Percentiles rank a stretch among this genome's conserved stretches.
Conservation (phyloP, 2,329 filamentous ascomycete genomes). For the Apiospora marii region DNA sequence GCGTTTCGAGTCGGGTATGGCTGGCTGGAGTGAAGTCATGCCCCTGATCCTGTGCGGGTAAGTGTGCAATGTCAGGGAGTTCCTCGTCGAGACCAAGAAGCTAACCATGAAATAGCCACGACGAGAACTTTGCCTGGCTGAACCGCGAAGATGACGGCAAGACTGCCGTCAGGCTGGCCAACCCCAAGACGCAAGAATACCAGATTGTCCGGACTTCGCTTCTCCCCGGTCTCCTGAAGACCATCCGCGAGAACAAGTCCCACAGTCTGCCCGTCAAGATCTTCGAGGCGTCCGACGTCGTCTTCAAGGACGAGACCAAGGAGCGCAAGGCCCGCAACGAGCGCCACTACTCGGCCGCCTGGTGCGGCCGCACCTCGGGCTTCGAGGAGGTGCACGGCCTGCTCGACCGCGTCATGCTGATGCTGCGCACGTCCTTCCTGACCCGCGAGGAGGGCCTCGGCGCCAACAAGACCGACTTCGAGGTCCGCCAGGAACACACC, state of each 20-base stretch:
- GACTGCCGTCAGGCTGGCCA: constrained; percentile 75
- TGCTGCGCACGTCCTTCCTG: constrained; percentile 86
- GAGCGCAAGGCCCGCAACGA: constrained; percentile 94
- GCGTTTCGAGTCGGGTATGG: constrained; percentile 86
- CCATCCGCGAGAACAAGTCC: constrained; percentile 79
- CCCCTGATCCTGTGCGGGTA: constrained; percentile 82
- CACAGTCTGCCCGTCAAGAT: constrained; percentile 81
- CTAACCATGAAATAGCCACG: constrained; percentile 68
- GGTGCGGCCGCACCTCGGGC: constrained; percentile 91
- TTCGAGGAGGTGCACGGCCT: constrained; percentile 97
- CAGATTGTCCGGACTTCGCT: constrained; percentile 80
- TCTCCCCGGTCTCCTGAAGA: constrained; percentile 79
- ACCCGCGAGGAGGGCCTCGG: constrained; percentile 74
- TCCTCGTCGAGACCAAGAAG: neutral
- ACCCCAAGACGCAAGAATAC: constrained; percentile 82
- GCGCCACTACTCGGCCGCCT: constrained; percentile 94
- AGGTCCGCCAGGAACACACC: constrained; percentile 60
- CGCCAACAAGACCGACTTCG: constrained; percentile 58
- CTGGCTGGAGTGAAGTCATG: constrained; percentile 96
- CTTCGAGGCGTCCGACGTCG: constrained; percentile 86
- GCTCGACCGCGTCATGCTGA: constrained; percentile 88
- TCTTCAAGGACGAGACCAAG: constrained; percentile 81
- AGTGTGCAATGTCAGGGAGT: neutral
- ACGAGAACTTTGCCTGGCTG: constrained; percentile 92
- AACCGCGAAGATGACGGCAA: constrained; percentile 78